Conservation (phyloP, 2,329 filamentous ascomycete species). For the Cephalotrichum gorgonifer region DNA sequence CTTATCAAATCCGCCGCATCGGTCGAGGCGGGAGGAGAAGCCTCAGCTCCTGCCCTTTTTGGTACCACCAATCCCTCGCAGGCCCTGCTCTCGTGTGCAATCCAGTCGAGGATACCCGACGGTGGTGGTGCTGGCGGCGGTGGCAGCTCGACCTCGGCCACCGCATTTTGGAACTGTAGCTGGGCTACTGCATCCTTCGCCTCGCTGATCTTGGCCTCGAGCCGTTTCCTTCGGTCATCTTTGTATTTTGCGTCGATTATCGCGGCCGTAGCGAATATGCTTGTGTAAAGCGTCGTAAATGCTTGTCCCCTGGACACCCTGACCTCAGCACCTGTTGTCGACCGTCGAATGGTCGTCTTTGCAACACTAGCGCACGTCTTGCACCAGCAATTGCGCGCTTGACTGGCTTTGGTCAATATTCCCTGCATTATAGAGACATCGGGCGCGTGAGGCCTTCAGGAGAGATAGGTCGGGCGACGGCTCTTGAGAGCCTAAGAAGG, state of each 20-base stretch:
- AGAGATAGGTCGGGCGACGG: background rate
- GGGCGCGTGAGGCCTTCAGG: background rate
- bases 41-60: background rate
- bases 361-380: constrained; percentile 45
- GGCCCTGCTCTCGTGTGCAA: background rate
- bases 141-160: constrained; percentile 1
- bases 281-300: constrained; percentile 58
- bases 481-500: background rate
- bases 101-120: constrained; percentile 3
- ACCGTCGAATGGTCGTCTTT: constrained; percentile 27
- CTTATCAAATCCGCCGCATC: background rate
- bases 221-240: constrained; percentile 43
- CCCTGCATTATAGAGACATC: constrained; percentile 49
- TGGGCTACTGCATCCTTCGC: constrained; percentile 9
- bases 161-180: constrained; percentile 7
- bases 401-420: constrained; percentile 57
- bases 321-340: constrained; percentile 35
- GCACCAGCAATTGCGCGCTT: constrained; percentile 54
- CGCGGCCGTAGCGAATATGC: constrained; percentile 54
- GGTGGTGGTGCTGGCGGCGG: no score
- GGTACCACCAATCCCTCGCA: background rate
- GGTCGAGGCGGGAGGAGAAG: background rate
- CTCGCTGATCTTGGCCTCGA: constrained; percentile 41
- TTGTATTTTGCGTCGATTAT: constrained; percentile 52
- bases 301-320: constrained; percentile 41